Evolutionary conservation across 164 flowering plant genomes (phyloP), one percentile per base, ranked within the genome.

Genomic region (Umbellularia californica): DNA sequence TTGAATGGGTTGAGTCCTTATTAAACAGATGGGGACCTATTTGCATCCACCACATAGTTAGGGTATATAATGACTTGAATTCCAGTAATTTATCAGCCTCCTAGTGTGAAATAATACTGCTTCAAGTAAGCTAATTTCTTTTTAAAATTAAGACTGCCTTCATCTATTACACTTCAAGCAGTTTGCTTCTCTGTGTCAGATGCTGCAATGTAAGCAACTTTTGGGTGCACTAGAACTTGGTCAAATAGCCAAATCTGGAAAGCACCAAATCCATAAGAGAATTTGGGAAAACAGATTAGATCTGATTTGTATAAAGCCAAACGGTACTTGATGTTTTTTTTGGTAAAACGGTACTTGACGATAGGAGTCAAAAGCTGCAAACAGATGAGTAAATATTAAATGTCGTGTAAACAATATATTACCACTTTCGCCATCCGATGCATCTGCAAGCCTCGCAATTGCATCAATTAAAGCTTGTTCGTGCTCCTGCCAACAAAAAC

Each of bases 381-480:
- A 13, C 20, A 55, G 20, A 55, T 0, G 17, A 55, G 19, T 55
- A 55, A 55, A 55, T 55, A 55, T 12, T 55, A 55, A 55, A 20
- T 15, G n/a, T 15, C 60, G 13, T 55, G 60, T 15, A 55, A 55
- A 55, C 60, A 15, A 55, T 55, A 55, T 14, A 55, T 72, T 72
- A 72, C 75, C 75, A 13, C 88, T 87, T 83, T 91, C 94, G 27
- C 93, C 97, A 71, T 94, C 98, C 51, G 97, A 88, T 62, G 91
- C 88, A 73, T 89, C 97, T 51, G 85, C 89, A 67, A 95, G 95
- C 81, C 88, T 87, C 47, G 89, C 84, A 80, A 95, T 87, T 51
- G 97, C 97, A 78, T 90, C 90, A 68, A 88, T 76, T 67, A 95
- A 87, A 20, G 97, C 81, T 79, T 90, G 92, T 75, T 95, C 98